Percentiles rank a stretch among this genome's conserved stretches.
Conservation (phyloP, 2,329 filamentous ascomycete species). For the Penicillium sp. region DNA sequence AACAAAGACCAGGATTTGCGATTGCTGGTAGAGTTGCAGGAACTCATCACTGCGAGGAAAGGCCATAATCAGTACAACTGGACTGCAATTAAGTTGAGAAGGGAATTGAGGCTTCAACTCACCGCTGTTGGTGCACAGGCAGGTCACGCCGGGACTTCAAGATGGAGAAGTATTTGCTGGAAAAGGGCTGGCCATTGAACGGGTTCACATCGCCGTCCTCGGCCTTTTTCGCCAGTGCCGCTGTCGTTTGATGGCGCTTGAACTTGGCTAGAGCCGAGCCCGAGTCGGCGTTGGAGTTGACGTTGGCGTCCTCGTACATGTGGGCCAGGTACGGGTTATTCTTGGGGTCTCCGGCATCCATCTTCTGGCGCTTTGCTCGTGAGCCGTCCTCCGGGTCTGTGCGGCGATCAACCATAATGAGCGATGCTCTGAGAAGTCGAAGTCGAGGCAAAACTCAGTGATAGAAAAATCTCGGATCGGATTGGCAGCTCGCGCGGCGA, state of each 20-base stretch:
- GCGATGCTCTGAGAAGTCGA: not conserved
- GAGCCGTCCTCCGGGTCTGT: constrained; percentile 55
- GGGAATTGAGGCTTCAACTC: constrained; percentile 31
- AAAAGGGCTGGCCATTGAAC: constrained; percentile 78
- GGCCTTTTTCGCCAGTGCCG: constrained; percentile 70
- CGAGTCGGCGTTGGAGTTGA: constrained; percentile 26
- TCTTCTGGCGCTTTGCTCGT: constrained; percentile 61
- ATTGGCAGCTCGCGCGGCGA: constrained; percentile 38
- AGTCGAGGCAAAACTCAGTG: constrained; percentile 20
- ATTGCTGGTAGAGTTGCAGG: constrained; percentile 86
- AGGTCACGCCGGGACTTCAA: constrained; percentile 80
- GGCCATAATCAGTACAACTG: not conserved
- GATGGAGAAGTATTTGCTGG: constrained; percentile 86
- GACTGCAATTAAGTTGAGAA: not conserved
- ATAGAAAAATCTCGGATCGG: constrained; percentile 28
- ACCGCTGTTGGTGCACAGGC: constrained; percentile 90
- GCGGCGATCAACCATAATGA: constrained; percentile 62
- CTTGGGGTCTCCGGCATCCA: constrained; percentile 53
- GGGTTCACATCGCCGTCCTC: constrained; percentile 85
- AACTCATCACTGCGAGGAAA: constrained; percentile 74
- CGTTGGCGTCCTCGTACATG: constrained; percentile 62
- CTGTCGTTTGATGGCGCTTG: constrained; percentile 79
- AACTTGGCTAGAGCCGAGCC: constrained; percentile 66
- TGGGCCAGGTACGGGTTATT: constrained; percentile 92
- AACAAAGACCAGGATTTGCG: constrained; percentile 96